Evolutionary conservation across 2,329 filamentous ascomycete species (phyloP).

Genomic region (Cordyceps tenuipes): DNA sequence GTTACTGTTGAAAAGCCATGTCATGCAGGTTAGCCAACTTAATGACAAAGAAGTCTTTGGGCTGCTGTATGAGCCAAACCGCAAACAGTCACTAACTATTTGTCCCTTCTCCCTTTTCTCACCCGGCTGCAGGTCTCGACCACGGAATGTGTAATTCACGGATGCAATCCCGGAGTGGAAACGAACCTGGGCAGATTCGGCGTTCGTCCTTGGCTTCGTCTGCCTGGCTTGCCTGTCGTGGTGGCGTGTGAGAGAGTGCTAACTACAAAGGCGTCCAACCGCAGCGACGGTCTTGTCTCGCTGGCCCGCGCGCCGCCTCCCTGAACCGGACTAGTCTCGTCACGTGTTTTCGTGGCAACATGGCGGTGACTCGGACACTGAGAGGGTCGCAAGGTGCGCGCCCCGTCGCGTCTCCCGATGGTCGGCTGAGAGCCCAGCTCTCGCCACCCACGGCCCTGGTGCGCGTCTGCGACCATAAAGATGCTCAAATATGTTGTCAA

Average conservation of each 20-base stretch:
- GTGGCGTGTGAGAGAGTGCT: background rate
- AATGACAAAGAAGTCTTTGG: background rate
- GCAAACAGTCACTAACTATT: background rate
- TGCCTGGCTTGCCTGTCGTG: background rate
- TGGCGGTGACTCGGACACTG: constrained; percentile 27
- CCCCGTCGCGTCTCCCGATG: constrained; percentile 35
- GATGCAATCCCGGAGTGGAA: constrained; percentile 1
- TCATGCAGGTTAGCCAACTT: background rate
- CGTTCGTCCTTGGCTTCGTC: background rate
- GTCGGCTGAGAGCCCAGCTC: constrained; percentile 32
- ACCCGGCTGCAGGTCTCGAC: background rate
- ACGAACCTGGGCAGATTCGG: background rate
- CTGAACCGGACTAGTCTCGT: constrained; percentile 15
- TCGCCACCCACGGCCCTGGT: constrained; percentile 15
- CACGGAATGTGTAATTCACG: constrained; percentile 2
- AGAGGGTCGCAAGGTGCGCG: constrained; percentile 30
- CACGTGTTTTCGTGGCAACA: constrained; percentile 37
- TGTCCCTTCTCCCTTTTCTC: background rate
- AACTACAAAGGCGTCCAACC: too few relatives aligned
- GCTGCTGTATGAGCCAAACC: background rate
- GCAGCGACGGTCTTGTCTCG: background rate
- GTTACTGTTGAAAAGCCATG: background rate
- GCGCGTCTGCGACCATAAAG: constrained; percentile 21
- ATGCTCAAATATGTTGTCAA: constrained; percentile 8
- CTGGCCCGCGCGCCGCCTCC: background rate